Evolutionary conservation across 305 asterid genomes (phyloP).

Genomic region (Salvia sclarea): DNA sequence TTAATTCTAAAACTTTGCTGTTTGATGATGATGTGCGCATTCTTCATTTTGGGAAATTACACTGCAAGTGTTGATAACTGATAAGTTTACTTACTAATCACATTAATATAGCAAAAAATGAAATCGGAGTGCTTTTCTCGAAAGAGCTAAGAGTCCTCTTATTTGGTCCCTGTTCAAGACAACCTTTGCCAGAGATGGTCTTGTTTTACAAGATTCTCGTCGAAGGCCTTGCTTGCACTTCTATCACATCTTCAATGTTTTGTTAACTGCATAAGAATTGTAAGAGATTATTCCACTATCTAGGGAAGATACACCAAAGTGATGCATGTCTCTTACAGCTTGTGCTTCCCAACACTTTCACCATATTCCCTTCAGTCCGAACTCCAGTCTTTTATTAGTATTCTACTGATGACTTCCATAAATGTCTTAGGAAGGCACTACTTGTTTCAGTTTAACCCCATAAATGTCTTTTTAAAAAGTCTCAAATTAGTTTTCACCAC

Average conservation of each 20-base stretch:
- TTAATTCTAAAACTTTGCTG: not conserved
- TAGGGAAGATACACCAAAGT: not conserved
- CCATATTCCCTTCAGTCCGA: not conserved
- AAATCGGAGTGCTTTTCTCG: not conserved
- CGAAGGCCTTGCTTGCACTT: not conserved
- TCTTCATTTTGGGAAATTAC: not conserved
- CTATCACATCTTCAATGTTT: not conserved
- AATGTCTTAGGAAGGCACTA: not conserved
- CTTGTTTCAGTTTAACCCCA: not conserved
- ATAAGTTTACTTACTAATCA: constrained; percentile 1
- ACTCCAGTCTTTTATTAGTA: not conserved
- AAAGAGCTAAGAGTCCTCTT: not conserved
- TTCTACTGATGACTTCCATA: not conserved
- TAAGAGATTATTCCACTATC: not conserved
- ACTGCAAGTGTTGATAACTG: not conserved
- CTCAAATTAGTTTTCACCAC: not conserved
- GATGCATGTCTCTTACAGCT: not conserved
- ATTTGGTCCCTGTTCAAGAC: not conserved
- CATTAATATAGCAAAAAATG: not conserved
- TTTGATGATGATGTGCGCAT: not conserved
- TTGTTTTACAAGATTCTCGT: not conserved
- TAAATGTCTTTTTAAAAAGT: not conserved
- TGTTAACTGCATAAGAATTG: not conserved
- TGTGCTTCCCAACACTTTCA: not conserved
- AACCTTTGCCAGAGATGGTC: not conserved